Base-by-base conservation (phyloP, 2,329 filamentous ascomycete species). In the Shiraia bambusicola region DNA sequence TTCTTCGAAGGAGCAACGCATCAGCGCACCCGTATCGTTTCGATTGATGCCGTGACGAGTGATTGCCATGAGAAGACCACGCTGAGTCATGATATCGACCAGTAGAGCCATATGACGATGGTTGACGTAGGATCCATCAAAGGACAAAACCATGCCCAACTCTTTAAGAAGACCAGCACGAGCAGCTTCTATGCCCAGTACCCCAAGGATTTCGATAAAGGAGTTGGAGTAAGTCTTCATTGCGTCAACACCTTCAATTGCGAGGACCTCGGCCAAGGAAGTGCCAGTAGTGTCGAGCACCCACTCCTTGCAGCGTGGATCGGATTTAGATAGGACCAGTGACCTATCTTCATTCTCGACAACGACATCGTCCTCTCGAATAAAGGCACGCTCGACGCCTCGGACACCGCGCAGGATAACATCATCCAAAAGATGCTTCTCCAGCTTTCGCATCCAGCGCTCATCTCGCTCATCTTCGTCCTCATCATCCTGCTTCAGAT, bases 1-100 rank as follows among this genome's bases (percentile, higher is more conserved):
- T 71, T 98, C 94, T 72, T 98, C 93, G 73, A 98, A 98, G 2
- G 93, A 98, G 78, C 94, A 98, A 69, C 93, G 87, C 93, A 98
- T 98, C 60, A 98, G 79, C 8, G 93, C 94, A 76, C 93, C 93
- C 49, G 94, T 98, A 66, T 98, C 93, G 17, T 92, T 89, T 60
- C 93, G 84, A 76, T 98, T 98, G 76, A 98, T 98, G 73, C 93
- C 93, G 67, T 98, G 93, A 72, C 93, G 88, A 41, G 93, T 98
- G 51, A 98, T 92, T 11, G 93, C 92, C 70, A 95, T 95, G 61
- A 98, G 84, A 59, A 87, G 86, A 54, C 93, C 93, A 61, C 93
- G 83, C 61, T 94, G 90, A 19, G 91, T 96, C 93, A 98, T 98
- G 50, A 98, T 89, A 73, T 98, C 93, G 52, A 94, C 90, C 38